These are phyloP conservation scores for Aspergillus luchuensis DNA, from an alignment of 2,329 filamentous ascomycete genomes.

Conservation along the genomic window DNA sequence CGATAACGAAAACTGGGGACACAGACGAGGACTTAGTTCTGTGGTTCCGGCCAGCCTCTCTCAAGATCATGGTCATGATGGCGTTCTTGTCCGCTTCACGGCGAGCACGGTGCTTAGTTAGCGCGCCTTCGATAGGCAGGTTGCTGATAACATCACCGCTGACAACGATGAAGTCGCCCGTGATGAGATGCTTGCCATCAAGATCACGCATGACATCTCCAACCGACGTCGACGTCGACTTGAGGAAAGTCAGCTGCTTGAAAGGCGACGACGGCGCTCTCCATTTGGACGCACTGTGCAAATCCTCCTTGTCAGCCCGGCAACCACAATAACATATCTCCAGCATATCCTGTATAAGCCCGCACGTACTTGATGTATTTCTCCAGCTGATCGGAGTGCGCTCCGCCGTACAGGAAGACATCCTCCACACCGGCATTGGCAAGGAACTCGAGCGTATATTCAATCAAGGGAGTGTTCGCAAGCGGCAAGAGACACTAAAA, in stretches of 20 bases:
- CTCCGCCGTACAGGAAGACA: slow-evolving; percentile 87
- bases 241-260: slow-evolving; percentile 77
- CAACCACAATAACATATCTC: background rate
- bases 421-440: slow-evolving; percentile 94
- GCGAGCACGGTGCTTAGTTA: slow-evolving; percentile 78
- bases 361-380: slow-evolving; percentile 68
- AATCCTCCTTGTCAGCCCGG: slow-evolving; percentile 7
- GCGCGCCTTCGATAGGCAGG: slow-evolving; percentile 74
- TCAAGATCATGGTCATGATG: slow-evolving; percentile 94
- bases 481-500: slow-evolving; percentile 83
- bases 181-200: slow-evolving; percentile 80
- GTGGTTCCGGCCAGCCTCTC: slow-evolving; percentile 73
- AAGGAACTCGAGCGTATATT: slow-evolving; percentile 96
- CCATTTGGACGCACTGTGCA: slow-evolving; percentile 68
- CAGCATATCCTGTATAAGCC: background rate
- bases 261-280: slow-evolving; percentile 74
- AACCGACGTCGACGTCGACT: slow-evolving; percentile 81
- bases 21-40: slow-evolving; percentile 74
- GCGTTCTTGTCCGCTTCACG: slow-evolving; percentile 85
- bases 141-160: slow-evolving; percentile 93
- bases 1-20: slow-evolving; percentile 82
- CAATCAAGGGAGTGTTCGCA: slow-evolving; percentile 91
- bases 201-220: slow-evolving; percentile 95
- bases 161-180: slow-evolving; percentile 87
- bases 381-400: slow-evolving; percentile 84